A percentile compares a stretch with the other conserved stretches of the same genome.
Evolutionary conservation across 1,284 basidiomycete genomes (phyloP).

Genomic region (Boletus sp.): DNA sequence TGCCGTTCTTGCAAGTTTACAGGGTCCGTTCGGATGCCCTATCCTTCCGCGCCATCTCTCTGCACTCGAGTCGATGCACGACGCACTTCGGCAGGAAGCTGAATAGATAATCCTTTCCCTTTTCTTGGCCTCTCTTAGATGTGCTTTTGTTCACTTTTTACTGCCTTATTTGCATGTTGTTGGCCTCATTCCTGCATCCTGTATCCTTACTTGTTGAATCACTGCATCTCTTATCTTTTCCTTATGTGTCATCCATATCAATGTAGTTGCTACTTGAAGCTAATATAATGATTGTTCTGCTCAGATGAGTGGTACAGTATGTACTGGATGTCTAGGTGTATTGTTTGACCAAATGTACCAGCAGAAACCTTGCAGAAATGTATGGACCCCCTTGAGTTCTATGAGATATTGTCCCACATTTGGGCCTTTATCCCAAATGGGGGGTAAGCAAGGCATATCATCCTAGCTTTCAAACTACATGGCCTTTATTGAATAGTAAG

Average conservation of each 20-base stretch:
- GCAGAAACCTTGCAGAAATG: no score
- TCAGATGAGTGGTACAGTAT: no score
- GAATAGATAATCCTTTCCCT: background rate
- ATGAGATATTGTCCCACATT: no score
- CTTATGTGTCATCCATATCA: background rate
- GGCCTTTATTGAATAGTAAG: no score
- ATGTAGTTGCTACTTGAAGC: background rate
- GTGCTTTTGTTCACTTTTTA: background rate
- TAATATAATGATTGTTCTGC: background rate
- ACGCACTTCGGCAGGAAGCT: constrained; percentile 3
- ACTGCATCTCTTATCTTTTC: background rate
- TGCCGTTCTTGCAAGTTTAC: constrained; percentile 57
- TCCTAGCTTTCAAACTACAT: no score
- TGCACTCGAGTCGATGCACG: background rate
- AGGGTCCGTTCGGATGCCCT: constrained; percentile 51
- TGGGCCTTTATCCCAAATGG: no score
- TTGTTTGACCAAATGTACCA: no score
- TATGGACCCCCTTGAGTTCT: no score
- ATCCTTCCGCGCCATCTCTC: constrained; percentile 38
- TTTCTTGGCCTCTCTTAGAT: background rate
- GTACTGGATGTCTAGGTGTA: no score
- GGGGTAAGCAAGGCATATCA: no score
- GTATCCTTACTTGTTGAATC: background rate
- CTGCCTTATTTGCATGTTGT: background rate
- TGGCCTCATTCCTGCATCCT: background rate